Evolutionary conservation across 1,139 yeast species (phyloP).

Genomic region (Pneumocystis canis): DNA sequence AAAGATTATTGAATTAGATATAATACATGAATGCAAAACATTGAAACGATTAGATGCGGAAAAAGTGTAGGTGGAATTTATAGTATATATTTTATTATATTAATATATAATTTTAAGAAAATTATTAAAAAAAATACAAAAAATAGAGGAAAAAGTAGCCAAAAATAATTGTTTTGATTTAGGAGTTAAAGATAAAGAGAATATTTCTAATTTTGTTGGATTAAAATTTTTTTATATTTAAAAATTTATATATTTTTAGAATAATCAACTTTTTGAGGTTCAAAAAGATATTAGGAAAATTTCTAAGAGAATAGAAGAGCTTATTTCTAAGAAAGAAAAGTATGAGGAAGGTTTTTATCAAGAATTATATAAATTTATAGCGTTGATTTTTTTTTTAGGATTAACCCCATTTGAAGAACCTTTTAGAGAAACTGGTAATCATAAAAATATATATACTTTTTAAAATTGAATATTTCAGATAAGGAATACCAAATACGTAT

Average conservation of each 20-base stretch:
- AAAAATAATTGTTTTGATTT: neutral
- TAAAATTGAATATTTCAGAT: constrained; percentile 50
- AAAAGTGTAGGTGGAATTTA: neutral
- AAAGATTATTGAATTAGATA: neutral
- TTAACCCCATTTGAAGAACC: constrained; percentile 11
- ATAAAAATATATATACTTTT: constrained; percentile 23
- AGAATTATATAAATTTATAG: neutral
- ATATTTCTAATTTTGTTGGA: neutral
- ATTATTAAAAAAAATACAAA: neutral
- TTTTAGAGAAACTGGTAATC: constrained; percentile 10
- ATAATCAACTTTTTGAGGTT: constrained; percentile 24
- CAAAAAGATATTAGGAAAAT: constrained; percentile 56
- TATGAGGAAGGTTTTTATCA: neutral
- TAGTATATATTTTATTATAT: neutral
- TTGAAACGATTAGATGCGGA: neutral
- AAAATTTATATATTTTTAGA: neutral
- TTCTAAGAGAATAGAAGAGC: constrained; percentile 33
- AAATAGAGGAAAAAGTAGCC: neutral
- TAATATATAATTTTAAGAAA: neutral
- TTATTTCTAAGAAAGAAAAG: constrained; percentile 6
- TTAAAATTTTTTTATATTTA: neutral
- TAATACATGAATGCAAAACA: neutral
- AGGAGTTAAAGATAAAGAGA: neutral
- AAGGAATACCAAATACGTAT: constrained; percentile 70
- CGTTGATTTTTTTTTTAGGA: constrained; percentile 3